phyloP scores from a whole-genome alignment of 768 basidiomycete genomes.

The Pulveroboletus sp. region DNA sequence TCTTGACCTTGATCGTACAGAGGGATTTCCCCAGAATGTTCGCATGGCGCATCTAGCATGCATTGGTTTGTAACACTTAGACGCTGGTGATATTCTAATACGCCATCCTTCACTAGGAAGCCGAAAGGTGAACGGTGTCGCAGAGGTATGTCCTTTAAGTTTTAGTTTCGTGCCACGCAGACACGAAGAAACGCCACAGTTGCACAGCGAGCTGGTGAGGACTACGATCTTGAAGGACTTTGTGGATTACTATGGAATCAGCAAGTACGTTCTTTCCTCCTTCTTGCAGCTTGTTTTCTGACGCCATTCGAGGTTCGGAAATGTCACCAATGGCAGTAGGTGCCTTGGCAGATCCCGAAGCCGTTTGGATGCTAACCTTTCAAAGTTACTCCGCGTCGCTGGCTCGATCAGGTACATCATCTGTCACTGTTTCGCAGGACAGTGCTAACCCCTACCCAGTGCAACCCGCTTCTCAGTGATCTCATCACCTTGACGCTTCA shows the following conservation, averaged over 20 bases:
- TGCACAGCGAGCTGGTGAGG: constrained; percentile 87
- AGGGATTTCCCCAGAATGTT: constrained; percentile 83
- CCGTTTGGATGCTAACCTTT: neutral
- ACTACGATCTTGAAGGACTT: constrained; percentile 88
- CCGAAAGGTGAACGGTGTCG: constrained; percentile 92
- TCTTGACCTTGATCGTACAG: constrained; percentile 33
- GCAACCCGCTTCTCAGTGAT: constrained; percentile 83
- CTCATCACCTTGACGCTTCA: constrained; percentile 85
- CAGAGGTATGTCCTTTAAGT: constrained; percentile 53
- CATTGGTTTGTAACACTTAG: constrained; percentile 47
- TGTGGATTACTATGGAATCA: constrained; percentile 86
- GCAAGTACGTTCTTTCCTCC: constrained; percentile 48
- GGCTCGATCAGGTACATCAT: constrained; percentile 71
- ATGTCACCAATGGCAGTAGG: constrained; percentile 92
- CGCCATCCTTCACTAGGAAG: constrained; percentile 44
- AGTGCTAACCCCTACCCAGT: constrained; percentile 35
- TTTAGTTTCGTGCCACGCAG: neutral
- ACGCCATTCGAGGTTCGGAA: constrained; percentile 55
- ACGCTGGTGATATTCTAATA: neutral
- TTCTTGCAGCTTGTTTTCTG: constrained; percentile 4
- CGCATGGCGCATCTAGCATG: constrained; percentile 92
- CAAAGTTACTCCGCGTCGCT: constrained; percentile 86
- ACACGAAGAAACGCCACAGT: constrained; percentile 30
- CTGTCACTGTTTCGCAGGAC: neutral
- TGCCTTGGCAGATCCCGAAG: constrained; percentile 8